A percentile compares a stretch with the other conserved stretches of the same genome.
Conservation (phyloP, 1,139 yeast species). For the Yueomyces sp. region DNA sequence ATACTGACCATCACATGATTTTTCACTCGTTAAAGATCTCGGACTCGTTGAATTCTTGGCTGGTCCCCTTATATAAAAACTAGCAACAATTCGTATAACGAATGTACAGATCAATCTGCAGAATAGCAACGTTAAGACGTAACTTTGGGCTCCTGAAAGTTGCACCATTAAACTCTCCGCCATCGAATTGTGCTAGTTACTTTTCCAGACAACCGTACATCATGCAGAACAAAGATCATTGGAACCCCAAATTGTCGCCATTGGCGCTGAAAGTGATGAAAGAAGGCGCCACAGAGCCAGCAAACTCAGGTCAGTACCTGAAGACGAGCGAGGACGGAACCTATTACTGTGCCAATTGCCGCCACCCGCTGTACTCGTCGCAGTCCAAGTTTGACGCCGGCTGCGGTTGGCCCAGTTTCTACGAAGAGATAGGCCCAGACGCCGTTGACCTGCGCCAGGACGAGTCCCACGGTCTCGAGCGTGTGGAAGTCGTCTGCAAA, state of each 20-base stretch:
- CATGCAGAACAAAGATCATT: conserved; percentile 25
- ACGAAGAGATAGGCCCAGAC: conserved; percentile 67
- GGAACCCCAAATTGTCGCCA: conserved; percentile 71
- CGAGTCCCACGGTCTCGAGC: conserved; percentile 52
- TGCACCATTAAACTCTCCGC: no score
- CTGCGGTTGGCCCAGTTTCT: conserved; percentile 98
- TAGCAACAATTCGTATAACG: no score
- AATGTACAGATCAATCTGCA: no score
- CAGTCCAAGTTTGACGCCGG: conserved; percentile 75
- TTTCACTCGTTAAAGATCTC: no score
- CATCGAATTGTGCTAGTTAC: no score
- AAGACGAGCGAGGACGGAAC: conserved; percentile 41
- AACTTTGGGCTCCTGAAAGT: no score
- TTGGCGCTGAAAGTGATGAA: conserved; percentile 71
- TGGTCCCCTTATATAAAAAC: no score
- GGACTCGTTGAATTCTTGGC: no score
- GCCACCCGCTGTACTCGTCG: conserved; percentile 64
- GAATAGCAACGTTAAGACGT: no score
- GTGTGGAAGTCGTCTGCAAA: conserved; percentile 81
- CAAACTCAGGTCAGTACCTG: conserved; percentile 60
- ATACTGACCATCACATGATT: no score
- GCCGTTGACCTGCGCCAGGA: conserved; percentile 55
- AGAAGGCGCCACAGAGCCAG: conserved; percentile 73
- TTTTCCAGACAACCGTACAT: not conserved
- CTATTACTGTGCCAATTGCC: conserved; percentile 80